These are phyloP conservation scores for Ceratocystis colombiana DNA, from an alignment of 2,329 filamentous ascomycete genomes.

Conservation along the genomic window DNA sequence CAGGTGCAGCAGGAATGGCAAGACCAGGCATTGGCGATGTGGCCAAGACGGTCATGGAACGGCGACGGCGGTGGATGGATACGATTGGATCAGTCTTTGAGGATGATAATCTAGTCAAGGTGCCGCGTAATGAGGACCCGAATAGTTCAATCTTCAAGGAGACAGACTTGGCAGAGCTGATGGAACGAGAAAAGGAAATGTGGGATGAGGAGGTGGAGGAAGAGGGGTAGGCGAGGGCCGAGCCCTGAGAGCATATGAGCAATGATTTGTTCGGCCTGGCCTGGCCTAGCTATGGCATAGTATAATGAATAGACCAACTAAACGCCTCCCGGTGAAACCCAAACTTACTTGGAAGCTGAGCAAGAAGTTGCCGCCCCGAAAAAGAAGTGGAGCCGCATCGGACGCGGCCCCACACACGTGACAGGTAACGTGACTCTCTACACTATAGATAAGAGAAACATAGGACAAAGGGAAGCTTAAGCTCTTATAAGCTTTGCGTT, in stretches of 20 bases:
- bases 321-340: no score
- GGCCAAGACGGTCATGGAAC: conserved; percentile 85
- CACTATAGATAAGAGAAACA: neutral
- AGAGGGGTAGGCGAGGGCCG: conserved; percentile 29
- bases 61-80: conserved; percentile 78
- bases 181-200: conserved; percentile 66
- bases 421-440: neutral
- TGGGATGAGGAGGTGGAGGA: conserved; percentile 75
- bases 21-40: conserved; percentile 81
- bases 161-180: conserved; percentile 58
- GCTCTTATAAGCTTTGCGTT: neutral
- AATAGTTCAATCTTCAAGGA: conserved; percentile 63
- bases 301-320: no score
- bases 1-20: conserved; percentile 50
- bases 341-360: no score
- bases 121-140: conserved; percentile 57
- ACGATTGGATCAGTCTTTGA: conserved; percentile 86
- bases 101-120: conserved; percentile 61
- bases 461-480: no score
- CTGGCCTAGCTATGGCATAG: neutral
- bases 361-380: neutral
- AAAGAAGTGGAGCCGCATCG: neutral
- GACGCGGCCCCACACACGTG: neutral
- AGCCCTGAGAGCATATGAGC: neutral
- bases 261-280: neutral